Evolutionary conservation across 2,329 filamentous ascomycete genomes (phyloP).

Genomic region (Macrophomina tecta): DNA sequence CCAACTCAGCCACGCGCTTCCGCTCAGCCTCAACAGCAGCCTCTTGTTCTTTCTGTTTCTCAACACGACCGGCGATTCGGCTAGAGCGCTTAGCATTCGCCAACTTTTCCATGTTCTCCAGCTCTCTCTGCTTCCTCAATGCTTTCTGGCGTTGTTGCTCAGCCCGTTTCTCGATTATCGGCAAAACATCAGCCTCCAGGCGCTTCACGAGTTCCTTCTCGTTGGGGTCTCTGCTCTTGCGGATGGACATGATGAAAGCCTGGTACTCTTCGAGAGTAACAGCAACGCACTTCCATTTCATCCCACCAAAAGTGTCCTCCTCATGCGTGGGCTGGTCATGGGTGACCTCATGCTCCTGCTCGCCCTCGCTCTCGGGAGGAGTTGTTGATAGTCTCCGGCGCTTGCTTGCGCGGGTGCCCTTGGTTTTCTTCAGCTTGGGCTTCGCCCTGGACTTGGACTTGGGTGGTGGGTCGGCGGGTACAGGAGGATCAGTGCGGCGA

Average conservation of each 20-base stretch:
- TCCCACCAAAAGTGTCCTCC: slow-evolving; percentile 73
- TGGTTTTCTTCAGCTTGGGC: slow-evolving; percentile 65
- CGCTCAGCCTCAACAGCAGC: slow-evolving; percentile 73
- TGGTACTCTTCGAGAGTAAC: slow-evolving; percentile 80
- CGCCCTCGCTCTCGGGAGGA: slow-evolving; percentile 48
- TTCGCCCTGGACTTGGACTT: slow-evolving; percentile 68
- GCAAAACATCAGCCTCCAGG: slow-evolving; percentile 78
- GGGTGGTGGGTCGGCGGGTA: slow-evolving; percentile 60
- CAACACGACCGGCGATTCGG: slow-evolving; percentile 80
- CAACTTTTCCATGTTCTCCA: slow-evolving; percentile 82
- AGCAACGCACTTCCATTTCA: slow-evolving; percentile 90
- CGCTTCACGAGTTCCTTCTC: slow-evolving; percentile 78
- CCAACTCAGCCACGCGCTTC: slow-evolving; percentile 68
- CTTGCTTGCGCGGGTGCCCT: slow-evolving; percentile 70
- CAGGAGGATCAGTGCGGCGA: slow-evolving; percentile 77
- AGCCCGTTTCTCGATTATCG: slow-evolving; percentile 79
- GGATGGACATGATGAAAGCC: slow-evolving; percentile 71
- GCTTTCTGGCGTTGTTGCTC: slow-evolving; percentile 72
- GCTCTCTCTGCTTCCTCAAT: slow-evolving; percentile 78
- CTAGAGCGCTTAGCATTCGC: slow-evolving; percentile 95
- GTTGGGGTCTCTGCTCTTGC: slow-evolving; percentile 79
- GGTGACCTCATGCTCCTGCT: slow-evolving; percentile 39
- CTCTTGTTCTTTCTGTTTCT: slow-evolving; percentile 77
- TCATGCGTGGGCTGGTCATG: slow-evolving; percentile 44
- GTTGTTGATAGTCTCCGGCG: slow-evolving; percentile 66